Percentiles rank a stretch among this genome's conserved stretches.
Conservation (phyloP, 306 rosid species). For the Cicer yamashitae region DNA sequence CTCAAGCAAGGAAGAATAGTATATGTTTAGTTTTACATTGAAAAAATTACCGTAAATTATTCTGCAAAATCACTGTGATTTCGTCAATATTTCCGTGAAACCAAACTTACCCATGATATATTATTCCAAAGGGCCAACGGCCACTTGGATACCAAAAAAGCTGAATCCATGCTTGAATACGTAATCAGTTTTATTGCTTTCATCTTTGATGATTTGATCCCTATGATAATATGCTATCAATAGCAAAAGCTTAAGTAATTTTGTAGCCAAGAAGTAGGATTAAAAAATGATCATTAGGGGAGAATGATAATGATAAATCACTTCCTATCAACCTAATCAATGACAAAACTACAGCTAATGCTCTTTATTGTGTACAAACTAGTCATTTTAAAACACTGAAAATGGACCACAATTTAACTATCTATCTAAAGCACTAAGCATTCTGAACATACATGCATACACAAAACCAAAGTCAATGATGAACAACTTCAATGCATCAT, state of each 20-base stretch:
- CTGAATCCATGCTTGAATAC: neutral
- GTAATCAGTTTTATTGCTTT: neutral
- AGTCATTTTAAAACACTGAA: neutral
- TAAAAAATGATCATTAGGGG: no score
- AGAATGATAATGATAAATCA: neutral
- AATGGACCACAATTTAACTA: conserved; percentile 19
- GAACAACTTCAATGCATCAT: conserved; percentile 28
- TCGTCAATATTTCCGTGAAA: no score
- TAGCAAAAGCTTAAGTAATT: neutral
- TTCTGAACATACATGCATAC: conserved; percentile 12
- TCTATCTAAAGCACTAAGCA: conserved; percentile 30
- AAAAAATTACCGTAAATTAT: no score
- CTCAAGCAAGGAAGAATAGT: neutral
- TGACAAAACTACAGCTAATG: neutral
- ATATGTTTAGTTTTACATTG: no score
- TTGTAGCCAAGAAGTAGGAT: neutral
- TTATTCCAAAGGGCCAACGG: neutral
- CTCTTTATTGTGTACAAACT: neutral
- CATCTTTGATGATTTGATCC: neutral
- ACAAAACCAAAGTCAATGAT: neutral
- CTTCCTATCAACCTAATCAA: neutral
- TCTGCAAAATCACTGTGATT: no score
- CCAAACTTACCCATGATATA: neutral
- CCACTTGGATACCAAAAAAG: neutral
- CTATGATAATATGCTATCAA: neutral